Percentiles rank a stretch among this genome's conserved stretches.
phyloP scores from a whole-genome alignment of 257 asterid genomes.

The Capsicum baccatum region DNA sequence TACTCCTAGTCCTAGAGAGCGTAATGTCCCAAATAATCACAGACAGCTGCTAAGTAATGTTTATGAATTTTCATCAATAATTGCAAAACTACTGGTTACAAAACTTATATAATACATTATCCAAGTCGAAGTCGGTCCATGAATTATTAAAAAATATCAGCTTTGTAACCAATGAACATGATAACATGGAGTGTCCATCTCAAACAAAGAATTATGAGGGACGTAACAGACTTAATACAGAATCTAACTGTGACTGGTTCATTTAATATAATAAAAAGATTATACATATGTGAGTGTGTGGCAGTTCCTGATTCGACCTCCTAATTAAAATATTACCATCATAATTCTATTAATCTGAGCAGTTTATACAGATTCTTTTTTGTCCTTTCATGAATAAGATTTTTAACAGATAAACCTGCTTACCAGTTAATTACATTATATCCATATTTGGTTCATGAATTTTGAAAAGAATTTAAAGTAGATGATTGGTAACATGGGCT shows the following conservation, averaged over 20 bases:
- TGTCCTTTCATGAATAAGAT: not conserved
- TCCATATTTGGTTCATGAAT: not conserved
- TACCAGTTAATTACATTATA: not conserved
- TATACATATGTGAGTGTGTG: not conserved
- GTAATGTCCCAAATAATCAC: not conserved
- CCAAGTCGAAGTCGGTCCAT: not conserved
- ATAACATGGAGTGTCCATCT: not conserved
- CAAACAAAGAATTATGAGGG: not conserved
- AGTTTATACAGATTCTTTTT: not conserved
- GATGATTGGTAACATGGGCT: not conserved
- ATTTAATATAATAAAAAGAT: not conserved
- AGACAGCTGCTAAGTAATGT: not conserved
- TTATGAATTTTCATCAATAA: not conserved
- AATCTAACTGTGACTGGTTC: not conserved
- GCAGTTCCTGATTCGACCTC: not conserved
- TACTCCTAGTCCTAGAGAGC: too few relatives aligned
- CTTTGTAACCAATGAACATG: not conserved
- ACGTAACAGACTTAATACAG: not conserved
- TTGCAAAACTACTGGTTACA: not conserved
- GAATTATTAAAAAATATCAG: not conserved
- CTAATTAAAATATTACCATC: not conserved
- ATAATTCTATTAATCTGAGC: not conserved
- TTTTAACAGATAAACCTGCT: not conserved
- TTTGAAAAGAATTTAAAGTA: not conserved
- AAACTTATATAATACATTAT: constrained; percentile 5